Base-by-base conservation (phyloP, 2,329 filamentous ascomycete species). In the Monosporascus sp. region DNA sequence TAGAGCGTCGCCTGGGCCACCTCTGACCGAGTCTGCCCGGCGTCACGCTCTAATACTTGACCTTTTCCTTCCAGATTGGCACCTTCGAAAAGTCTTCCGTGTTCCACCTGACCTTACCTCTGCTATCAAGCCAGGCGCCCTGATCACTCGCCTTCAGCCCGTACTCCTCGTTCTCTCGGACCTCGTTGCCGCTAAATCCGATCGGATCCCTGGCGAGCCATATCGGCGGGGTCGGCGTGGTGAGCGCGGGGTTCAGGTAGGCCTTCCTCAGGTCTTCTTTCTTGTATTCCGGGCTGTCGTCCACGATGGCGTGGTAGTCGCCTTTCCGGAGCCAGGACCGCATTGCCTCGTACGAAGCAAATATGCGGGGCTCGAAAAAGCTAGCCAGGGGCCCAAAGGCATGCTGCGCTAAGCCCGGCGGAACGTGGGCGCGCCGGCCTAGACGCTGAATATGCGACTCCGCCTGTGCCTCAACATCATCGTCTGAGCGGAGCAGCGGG, bases 81-180 rank as follows among this genome's bases (percentile, higher is more conserved):
- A 68, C 59, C 38, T 63, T 57, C 5, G 54, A 49, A 43, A 67
- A 60, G 4, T 66, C 55, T 0, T 58, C n/a, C 5, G 55, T 51
- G 9, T 54, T 60, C 63, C 60, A 67, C 20, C 53, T 54, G 1
- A 68, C 57, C 15, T 54, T 59, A 3, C 62, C 58, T 40, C 85
- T 85, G 63, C 85, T 82, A 61, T 87, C 77, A 22, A 89, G 68
- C 67, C 67, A 69, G 48, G 72, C 78, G 3, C 85, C 82, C 26
- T 82, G 82, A 55, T 88, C 84, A 57, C 87, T 85, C 0, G 83
- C 85, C 62, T 85, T 86, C 2, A 81, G 74, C 37, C 85, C 84
- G 44, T 82, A 74, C 56, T 78, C 77, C 48, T 74, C 73, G 1
- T 79, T 84, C 59, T 87, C 83, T 37, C 69, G 66, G 50, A 86